Evolutionary conservation across 179 eudicot species (phyloP).

Genomic region (Actinidia arguta): DNA sequence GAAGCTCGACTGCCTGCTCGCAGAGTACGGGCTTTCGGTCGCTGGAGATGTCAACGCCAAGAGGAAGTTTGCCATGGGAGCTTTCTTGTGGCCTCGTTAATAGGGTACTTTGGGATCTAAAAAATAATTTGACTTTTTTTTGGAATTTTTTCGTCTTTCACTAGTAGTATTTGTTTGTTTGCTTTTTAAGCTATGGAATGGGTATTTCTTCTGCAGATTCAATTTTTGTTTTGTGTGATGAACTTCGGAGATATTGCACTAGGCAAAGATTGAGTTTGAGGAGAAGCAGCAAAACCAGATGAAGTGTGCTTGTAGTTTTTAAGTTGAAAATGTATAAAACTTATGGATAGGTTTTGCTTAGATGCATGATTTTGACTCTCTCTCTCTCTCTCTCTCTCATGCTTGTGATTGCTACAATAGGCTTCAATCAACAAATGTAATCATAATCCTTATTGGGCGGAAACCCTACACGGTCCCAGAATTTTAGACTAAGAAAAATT

Average conservation of each 20-base stretch:
- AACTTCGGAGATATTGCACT: background rate
- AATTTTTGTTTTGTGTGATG: background rate
- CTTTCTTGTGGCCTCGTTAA: constrained; percentile 51
- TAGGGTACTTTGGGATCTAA: too few relatives aligned
- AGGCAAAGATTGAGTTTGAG: background rate
- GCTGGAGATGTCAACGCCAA: constrained; percentile 42
- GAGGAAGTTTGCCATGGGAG: constrained; percentile 64
- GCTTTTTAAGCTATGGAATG: background rate
- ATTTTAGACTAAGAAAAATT: too few relatives aligned
- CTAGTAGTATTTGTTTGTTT: too few relatives aligned
- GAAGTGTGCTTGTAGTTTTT: background rate
- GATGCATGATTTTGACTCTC: constrained; percentile 1
- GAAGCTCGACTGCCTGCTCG: constrained; percentile 50
- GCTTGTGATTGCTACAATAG: too few relatives aligned
- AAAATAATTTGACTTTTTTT: too few relatives aligned
- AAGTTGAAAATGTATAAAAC: too few relatives aligned
- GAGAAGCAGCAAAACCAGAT: background rate
- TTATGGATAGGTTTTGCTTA: too few relatives aligned
- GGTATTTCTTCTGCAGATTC: background rate
- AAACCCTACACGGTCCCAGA: too few relatives aligned
- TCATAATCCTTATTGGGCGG: too few relatives aligned
- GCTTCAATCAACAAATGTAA: too few relatives aligned
- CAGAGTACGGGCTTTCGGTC: constrained; percentile 49
- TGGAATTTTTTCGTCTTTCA: too few relatives aligned
- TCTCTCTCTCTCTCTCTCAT: too few relatives aligned